Conservation (phyloP, 352 stramenopile species). For the Pilasporangium apinafurcum region DNA sequence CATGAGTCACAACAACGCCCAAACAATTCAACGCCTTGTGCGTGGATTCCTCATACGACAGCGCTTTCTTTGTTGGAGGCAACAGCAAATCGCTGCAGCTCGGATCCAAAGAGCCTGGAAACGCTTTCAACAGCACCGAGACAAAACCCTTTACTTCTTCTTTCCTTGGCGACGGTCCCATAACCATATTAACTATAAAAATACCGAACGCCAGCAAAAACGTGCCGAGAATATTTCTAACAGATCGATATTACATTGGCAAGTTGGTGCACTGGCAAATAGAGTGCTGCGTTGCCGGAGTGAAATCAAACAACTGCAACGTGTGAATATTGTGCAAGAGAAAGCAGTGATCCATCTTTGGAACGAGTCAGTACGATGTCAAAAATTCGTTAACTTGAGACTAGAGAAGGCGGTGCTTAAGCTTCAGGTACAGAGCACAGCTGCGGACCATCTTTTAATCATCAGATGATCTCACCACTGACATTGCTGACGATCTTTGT, state of each 20-base stretch:
- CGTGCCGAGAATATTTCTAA: no score
- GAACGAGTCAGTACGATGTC: constrained; percentile 7
- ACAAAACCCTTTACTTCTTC: neutral
- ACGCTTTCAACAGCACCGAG: neutral
- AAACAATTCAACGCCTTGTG: constrained; percentile 13
- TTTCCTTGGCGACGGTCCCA: neutral
- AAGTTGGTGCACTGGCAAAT: constrained; percentile 2
- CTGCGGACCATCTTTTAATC: no score
- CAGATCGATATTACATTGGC: no score
- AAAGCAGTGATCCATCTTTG: constrained; percentile 20
- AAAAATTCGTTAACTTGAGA: constrained; percentile 6
- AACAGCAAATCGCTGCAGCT: neutral
- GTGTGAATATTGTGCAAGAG: constrained; percentile 38
- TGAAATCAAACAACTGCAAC: constrained; percentile 40
- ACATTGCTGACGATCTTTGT: no score
- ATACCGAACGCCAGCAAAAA: no score
- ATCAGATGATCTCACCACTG: no score
- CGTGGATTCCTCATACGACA: constrained; percentile 16
- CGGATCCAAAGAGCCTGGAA: constrained; percentile 21
- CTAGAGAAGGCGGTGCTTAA: constrained; percentile 6
- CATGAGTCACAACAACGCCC: neutral
- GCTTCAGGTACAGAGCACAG: constrained; percentile 19
- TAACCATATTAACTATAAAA: no score
- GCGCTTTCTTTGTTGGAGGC: constrained; percentile 4
- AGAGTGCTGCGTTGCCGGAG: constrained; percentile 4